Conservation (phyloP, 2,329 filamentous ascomycete species). For the Xylariaceae sp. region DNA sequence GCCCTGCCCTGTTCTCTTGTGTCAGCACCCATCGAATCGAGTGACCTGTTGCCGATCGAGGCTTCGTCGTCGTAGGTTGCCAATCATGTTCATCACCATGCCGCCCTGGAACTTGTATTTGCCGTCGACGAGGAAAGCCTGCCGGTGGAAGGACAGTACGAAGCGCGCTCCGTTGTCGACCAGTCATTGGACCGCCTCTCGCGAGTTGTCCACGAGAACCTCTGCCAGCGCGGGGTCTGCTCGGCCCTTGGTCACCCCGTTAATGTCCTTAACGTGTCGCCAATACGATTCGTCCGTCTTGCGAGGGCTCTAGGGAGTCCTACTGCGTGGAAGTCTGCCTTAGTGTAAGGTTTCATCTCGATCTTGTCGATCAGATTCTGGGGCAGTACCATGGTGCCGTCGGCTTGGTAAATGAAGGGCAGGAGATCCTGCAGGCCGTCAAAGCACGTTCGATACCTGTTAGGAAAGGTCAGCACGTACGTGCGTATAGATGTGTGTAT, state of each 20-base stretch:
- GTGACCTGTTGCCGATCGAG: neutral
- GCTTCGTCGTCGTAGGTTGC: neutral
- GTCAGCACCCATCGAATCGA: conserved; percentile 2
- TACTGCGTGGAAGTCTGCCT: conserved; percentile 38
- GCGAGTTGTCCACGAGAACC: conserved; percentile 44
- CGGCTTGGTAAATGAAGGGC: conserved; percentile 54
- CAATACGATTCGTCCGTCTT: neutral
- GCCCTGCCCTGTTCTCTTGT: conserved; percentile 10
- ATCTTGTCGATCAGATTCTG: conserved; percentile 36
- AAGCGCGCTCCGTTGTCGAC: conserved; percentile 46
- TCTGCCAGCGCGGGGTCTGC: conserved; percentile 41
- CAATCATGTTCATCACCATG: conserved; percentile 35
- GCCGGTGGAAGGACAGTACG: conserved; percentile 55
- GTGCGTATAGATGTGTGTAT: too few species aligned
- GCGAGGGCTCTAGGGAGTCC: neutral
- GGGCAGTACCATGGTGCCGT: conserved; percentile 26
- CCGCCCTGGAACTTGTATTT: conserved; percentile 61
- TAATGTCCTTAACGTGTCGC: conserved; percentile 36
- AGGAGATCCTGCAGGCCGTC: conserved; percentile 48
- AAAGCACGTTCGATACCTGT: conserved; percentile 52
- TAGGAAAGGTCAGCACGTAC: too few species aligned
- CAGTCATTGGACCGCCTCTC: conserved; percentile 47
- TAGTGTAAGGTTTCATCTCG: conserved; percentile 51
- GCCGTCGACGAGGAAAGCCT: conserved; percentile 57
- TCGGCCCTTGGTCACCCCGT: conserved; percentile 46